phyloP scores from a whole-genome alignment of 768 basidiomycete genomes.

The Leccinellum rugosiceps region DNA sequence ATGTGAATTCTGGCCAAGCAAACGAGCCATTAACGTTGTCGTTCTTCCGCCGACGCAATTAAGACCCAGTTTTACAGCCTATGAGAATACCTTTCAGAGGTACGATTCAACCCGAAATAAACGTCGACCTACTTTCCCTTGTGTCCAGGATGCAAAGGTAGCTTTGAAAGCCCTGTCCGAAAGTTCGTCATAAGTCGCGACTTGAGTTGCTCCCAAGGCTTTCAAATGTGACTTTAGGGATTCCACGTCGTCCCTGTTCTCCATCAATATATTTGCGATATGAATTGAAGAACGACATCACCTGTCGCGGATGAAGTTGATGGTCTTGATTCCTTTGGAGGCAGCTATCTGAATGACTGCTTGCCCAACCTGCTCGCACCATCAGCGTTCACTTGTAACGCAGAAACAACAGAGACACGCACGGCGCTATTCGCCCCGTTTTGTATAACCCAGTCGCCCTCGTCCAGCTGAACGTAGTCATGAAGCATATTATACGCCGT shows the following conservation, averaged over 20 bases:
- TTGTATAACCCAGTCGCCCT: conserved; percentile 80
- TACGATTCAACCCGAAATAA: conserved; percentile 8
- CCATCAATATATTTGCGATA: neutral
- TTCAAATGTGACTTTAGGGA: conserved; percentile 49
- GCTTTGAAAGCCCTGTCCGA: conserved; percentile 50
- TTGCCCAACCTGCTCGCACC: conserved; percentile 62
- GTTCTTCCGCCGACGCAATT: conserved; percentile 66
- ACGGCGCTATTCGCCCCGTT: conserved; percentile 87
- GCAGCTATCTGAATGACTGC: conserved; percentile 85
- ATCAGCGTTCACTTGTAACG: neutral
- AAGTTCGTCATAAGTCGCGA: conserved; percentile 76
- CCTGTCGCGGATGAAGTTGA: conserved; percentile 80
- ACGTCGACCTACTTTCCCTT: conserved; percentile 45
- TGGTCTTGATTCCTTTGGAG: conserved; percentile 63
- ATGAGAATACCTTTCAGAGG: neutral
- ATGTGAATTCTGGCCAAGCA: conserved; percentile 65
- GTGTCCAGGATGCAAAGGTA: conserved; percentile 61
- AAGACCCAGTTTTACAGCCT: conserved; percentile 46
- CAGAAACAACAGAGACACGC: conserved; percentile 20
- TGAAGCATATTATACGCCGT: conserved; percentile 83
- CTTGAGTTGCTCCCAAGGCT: conserved; percentile 68
- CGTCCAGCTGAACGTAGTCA: conserved; percentile 58
- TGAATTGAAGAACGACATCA: conserved; percentile 20
- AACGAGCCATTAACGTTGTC: conserved; percentile 64
- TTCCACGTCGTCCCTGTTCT: conserved; percentile 49